Evolutionary conservation across 1,284 basidiomycete species (phyloP).

Genomic region (Pseudozyma tsukubaensis): DNA sequence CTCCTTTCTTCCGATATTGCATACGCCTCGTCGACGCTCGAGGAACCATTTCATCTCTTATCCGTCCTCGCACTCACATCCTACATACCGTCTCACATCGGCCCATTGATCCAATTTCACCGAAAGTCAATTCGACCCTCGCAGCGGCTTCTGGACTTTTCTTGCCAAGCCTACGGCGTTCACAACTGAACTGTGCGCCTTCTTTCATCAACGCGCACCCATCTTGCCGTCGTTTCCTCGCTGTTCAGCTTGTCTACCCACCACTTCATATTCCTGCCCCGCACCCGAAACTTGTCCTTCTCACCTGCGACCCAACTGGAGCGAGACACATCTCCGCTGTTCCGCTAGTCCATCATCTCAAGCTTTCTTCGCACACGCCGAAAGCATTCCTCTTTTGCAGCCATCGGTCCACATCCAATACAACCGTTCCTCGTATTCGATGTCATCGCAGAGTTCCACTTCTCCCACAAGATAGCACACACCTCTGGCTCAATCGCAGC

Average conservation of each 20-base stretch:
- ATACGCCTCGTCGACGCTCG: no score
- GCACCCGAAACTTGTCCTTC: neutral
- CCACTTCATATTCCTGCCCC: slow-evolving; percentile 4
- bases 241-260: neutral
- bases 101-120: neutral
- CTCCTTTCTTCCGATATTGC: no score
- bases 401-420: no score
- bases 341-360: neutral
- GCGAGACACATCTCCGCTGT: neutral
- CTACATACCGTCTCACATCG: neutral
- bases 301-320: neutral
- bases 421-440: no score
- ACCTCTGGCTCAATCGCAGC: no score
- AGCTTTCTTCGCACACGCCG: neutral
- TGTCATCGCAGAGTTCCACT: no score
- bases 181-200: neutral
- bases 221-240: neutral
- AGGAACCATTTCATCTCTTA: no score
- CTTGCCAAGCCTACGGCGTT: neutral
- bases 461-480: no score
- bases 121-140: neutral
- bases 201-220: neutral
- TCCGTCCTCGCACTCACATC: no score
- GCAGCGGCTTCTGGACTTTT: neutral
- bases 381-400: no score